Conservation (phyloP, 208 protist genomes). For the Trichomonas vaginalis region DNA sequence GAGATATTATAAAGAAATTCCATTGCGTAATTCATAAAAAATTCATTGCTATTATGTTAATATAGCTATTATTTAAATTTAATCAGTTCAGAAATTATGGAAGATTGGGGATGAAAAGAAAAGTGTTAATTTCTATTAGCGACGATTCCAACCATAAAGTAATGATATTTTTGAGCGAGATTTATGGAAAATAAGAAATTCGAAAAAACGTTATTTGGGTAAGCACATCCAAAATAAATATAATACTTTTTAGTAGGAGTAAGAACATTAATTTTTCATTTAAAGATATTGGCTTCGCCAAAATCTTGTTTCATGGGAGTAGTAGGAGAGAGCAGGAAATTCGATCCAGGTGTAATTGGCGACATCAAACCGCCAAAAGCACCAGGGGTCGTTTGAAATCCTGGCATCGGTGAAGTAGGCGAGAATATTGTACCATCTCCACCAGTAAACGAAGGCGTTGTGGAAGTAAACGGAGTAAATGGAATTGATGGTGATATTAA, state of each 20-base stretch:
- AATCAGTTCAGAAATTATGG: too few species aligned
- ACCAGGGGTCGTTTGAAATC: not conserved
- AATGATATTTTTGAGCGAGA: too few species aligned
- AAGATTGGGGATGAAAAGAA: too few species aligned
- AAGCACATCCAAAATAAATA: not conserved
- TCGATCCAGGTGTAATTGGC: not conserved
- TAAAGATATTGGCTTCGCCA: not conserved
- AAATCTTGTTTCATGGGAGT: not conserved
- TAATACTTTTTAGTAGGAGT: not conserved
- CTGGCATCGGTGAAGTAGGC: not conserved
- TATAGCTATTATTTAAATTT: too few species aligned
- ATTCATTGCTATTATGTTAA: too few species aligned
- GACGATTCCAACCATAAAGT: too few species aligned
- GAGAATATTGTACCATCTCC: not conserved
- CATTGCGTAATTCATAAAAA: too few species aligned
- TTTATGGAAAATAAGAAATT: too few species aligned
- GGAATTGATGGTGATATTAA: not conserved
- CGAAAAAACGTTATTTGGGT: too few species aligned
- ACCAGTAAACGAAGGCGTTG: not conserved
- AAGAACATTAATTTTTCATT: not conserved
- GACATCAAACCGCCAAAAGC: not conserved
- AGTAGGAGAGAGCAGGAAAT: not conserved
- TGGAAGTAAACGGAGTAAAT: not conserved
- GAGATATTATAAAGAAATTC: too few species aligned
- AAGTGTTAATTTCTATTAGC: too few species aligned